Evolutionary conservation across 192 early-diverging fungal species (phyloP), one percentile per base, ranked within the genome.

Genomic region (Coemansia sp.): DNA sequence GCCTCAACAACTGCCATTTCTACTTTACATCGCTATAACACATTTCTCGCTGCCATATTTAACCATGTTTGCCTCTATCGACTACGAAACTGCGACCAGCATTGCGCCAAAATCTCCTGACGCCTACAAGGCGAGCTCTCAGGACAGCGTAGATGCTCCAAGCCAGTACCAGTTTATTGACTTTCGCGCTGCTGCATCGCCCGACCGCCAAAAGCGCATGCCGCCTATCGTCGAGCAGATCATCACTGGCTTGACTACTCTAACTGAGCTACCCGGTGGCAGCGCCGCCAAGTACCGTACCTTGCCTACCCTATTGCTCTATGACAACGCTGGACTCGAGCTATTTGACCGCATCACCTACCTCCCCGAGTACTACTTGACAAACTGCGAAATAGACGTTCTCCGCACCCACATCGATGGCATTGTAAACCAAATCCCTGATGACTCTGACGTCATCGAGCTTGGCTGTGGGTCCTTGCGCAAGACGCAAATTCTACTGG

Each of bases 331-430:
- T 1, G 96, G 96, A 7, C 75, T 98, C 15, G 92, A 93, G 57
- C 83, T 94, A 32, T 98, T 93, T 85, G 96, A 96, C 82, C 77
- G 91, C 59, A 96, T 98, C 68, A 96, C 95, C 0, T 92, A 96
- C 59, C 66, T 88, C 32, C 74, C 88, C 12, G 93, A 94, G 61
- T 98, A 98, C 70, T 96, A 98, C 74, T 77, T 96, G 69, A 94
- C 94, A 11, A 77, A 89, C 42, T 89, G 91, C 44, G 96, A 98
- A 75, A 89, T 91, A 27, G 87, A 94, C n/a, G 89, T 98, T 62
- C 80, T 98, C 50, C 70, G 84, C 31, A 76, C 79, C 4, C 72
- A 89, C 23, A 87, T 81, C 5, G 80, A 86, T 36, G 85, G 88
- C 42, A 86, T 98, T 64, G 78, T 85, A 1, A 83, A 80, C 14